Conservation (phyloP, 2,329 filamentous ascomycete species). For the Graphilbum ipis-grandicollis region DNA sequence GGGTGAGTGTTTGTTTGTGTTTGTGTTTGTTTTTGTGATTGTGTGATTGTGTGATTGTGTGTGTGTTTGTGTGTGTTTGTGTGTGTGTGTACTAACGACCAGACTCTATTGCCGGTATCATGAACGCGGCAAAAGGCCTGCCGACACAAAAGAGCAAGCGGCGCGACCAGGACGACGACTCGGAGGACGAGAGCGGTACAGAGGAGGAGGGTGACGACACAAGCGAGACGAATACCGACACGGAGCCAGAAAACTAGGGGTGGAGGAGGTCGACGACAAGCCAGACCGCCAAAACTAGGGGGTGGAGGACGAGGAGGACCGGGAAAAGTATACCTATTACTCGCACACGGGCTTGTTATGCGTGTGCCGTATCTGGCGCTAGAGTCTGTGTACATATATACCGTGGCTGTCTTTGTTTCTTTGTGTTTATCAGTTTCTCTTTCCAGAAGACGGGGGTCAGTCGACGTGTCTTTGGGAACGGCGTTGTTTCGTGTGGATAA, state of each 20-base stretch:
- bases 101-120: conserved; percentile 85
- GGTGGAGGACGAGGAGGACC: too few species aligned
- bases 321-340: too few species aligned
- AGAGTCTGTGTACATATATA: neutral
- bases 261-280: too few species aligned
- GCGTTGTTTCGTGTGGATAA: neutral
- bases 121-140: conserved; percentile 69
- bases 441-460: too few species aligned
- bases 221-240: conserved; percentile 52
- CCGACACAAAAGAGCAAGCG: conserved; percentile 32
- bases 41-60: too few species aligned
- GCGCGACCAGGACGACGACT: conserved; percentile 32
- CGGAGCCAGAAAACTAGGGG: conserved; percentile 43
- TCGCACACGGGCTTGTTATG: too few species aligned
- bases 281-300: too few species aligned
- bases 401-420: neutral
- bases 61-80: too few species aligned
- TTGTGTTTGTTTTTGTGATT: too few species aligned
- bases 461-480: neutral
- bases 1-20: conserved; percentile 43
- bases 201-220: conserved; percentile 54
- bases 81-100: too few species aligned
- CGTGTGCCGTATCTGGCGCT: neutral
- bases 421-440: neutral
- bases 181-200: conserved; percentile 63